Evolutionary conservation across 2,329 filamentous ascomycete genomes (phyloP).

Genomic region (Phialophora macrospora): DNA sequence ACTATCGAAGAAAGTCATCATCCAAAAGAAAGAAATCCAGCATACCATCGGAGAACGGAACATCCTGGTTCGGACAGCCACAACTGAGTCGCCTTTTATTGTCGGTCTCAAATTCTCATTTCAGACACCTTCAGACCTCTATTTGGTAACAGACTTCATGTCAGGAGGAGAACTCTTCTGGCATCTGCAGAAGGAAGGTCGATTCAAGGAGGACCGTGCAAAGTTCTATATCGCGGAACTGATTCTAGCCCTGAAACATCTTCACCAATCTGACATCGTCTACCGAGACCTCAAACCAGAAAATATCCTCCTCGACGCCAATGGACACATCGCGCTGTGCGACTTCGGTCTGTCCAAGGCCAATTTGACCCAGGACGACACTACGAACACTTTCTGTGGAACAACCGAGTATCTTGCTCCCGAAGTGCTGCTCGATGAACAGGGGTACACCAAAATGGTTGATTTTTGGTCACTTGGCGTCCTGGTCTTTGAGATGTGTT

Average conservation of each 20-base stretch:
- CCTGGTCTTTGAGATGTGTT: constrained; percentile 99
- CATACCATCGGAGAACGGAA: constrained; percentile 97
- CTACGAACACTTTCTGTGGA: constrained; percentile 98
- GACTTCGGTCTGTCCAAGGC: constrained; percentile 98
- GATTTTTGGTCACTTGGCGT: constrained; percentile 99
- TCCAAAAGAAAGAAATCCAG: constrained; percentile 98
- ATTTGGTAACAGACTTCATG: constrained; percentile 99
- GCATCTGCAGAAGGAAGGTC: constrained; percentile 96
- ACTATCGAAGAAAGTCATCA: constrained; percentile 98
- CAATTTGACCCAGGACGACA: constrained; percentile 94
- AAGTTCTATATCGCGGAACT: constrained; percentile 99
- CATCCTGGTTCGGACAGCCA: constrained; percentile 94
- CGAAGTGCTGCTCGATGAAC: constrained; percentile 92
- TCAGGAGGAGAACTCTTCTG: constrained; percentile 97
- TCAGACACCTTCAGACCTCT: constrained; percentile 94
- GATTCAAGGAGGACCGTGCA: constrained; percentile 90
- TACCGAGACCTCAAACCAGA: constrained; percentile 97
- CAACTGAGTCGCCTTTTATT: constrained; percentile 94
- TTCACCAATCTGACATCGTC: constrained; percentile 96
- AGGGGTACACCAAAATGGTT: constrained; percentile 99
- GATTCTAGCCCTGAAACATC: constrained; percentile 90
- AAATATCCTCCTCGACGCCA: constrained; percentile 95
- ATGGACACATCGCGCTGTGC: constrained; percentile 95
- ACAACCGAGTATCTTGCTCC: constrained; percentile 97
- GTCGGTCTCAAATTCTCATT: constrained; percentile 98